Percentiles rank a stretch among this genome's conserved stretches.
phyloP scores from a whole-genome alignment of 345 rosid species.

The Gossypium longicalyx region DNA sequence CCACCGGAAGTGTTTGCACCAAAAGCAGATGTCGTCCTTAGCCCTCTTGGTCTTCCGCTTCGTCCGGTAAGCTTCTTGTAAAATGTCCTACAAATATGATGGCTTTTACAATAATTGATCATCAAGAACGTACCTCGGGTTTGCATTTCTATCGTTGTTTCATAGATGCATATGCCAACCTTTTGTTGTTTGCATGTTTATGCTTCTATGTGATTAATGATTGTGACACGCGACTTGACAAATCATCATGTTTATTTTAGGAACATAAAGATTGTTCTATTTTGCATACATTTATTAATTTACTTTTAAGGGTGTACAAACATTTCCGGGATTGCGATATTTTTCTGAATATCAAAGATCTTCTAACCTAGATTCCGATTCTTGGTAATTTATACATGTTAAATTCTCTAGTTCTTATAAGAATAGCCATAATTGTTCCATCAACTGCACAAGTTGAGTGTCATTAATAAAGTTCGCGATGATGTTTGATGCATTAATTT shows the following conservation, averaged over 20 bases:
- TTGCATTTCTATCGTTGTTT: neutral
- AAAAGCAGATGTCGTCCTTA: slow-evolving; percentile 42
- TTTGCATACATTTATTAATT: neutral
- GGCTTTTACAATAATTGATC: neutral
- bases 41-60: slow-evolving; percentile 75
- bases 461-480: no score
- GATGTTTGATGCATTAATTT: no score
- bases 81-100: slow-evolving; percentile 7
- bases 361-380: no score
- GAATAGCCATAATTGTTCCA: no score
- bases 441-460: no score
- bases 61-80: slow-evolving; percentile 63
- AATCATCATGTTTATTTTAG: neutral
- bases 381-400: no score
- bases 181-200: neutral
- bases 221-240: neutral
- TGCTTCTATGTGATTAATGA: neutral
- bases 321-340: no score
- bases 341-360: no score
- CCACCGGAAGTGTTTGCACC: slow-evolving; percentile 54
- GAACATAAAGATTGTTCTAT: neutral
- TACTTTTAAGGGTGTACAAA: neutral
- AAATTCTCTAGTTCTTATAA: no score
- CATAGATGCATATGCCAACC: neutral
- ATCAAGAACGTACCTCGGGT: no score